Conservation (phyloP, 2,329 filamentous ascomycete species). For the Alternaria ventricosa region DNA sequence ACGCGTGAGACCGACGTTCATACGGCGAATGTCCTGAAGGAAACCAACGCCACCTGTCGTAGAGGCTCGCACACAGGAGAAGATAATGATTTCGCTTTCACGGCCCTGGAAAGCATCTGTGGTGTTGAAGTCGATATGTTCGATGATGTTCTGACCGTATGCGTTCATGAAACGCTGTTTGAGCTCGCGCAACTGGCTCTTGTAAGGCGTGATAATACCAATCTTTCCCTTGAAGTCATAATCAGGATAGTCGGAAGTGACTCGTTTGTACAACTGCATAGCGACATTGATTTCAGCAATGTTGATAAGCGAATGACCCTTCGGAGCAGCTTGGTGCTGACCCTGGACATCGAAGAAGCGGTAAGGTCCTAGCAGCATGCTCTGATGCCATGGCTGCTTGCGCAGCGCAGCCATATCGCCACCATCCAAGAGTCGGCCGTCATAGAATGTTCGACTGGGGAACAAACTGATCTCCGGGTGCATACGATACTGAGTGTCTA, state of each 20-base stretch:
- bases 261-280: slow-evolving; percentile 80
- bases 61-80: slow-evolving; percentile 94
- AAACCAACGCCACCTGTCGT: slow-evolving; percentile 97
- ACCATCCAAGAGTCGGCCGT: slow-evolving; percentile 84
- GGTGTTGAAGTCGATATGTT: slow-evolving; percentile 94
- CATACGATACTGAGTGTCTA: slow-evolving; percentile 99
- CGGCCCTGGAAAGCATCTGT: slow-evolving; percentile 97
- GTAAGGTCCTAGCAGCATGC: slow-evolving; percentile 83
- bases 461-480: slow-evolving; percentile 95
- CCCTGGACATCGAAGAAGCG: slow-evolving; percentile 97
- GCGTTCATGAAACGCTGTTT: slow-evolving; percentile 73
- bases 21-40: slow-evolving; percentile 95
- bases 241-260: slow-evolving; percentile 72
- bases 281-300: slow-evolving; percentile 85
- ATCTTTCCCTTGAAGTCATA: slow-evolving; percentile 82
- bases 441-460: slow-evolving; percentile 91
- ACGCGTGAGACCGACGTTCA: slow-evolving; percentile 98
- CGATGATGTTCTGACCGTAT: slow-evolving; percentile 77
- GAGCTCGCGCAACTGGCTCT: slow-evolving; percentile 84
- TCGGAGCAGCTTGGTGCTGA: slow-evolving; percentile 78
- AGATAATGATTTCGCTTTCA: slow-evolving; percentile 97
- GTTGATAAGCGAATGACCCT: slow-evolving; percentile 90
- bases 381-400: slow-evolving; percentile 83
- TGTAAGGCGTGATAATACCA: slow-evolving; percentile 98
- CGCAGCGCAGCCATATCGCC: slow-evolving; percentile 80